phyloP scores from a whole-genome alignment of 306 rosid species.

The Aeschynomene evenia region DNA sequence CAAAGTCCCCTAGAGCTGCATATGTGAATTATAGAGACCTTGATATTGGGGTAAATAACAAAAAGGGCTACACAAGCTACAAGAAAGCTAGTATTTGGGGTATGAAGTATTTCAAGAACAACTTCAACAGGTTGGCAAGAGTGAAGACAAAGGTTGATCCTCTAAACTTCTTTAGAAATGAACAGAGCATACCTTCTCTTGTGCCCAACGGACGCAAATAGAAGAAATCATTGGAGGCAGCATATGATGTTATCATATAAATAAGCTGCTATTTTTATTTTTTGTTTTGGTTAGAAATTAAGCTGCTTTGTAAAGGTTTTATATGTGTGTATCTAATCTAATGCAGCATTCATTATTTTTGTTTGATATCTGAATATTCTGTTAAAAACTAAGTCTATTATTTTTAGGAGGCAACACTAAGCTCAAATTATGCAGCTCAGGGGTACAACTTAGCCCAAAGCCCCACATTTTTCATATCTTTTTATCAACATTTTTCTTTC shows the following conservation, averaged over 20 bases:
- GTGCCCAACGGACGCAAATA: conserved; percentile 15
- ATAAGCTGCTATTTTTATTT: too few relatives aligned
- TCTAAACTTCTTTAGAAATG: conserved; percentile 34
- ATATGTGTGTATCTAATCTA: neutral
- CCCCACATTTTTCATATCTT: too few relatives aligned
- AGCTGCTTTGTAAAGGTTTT: neutral
- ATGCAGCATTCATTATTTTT: too few relatives aligned
- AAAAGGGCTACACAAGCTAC: conserved; percentile 31
- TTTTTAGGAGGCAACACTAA: too few relatives aligned
- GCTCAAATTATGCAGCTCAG: too few relatives aligned
- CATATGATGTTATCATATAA: neutral
- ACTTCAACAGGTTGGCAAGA: conserved; percentile 22
- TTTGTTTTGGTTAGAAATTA: too few relatives aligned
- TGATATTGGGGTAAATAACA: conserved; percentile 33
- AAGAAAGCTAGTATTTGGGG: conserved; percentile 40
- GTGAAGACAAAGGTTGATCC: conserved; percentile 40
- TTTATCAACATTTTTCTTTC: too few relatives aligned
- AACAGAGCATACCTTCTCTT: conserved; percentile 37
- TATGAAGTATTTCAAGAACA: conserved; percentile 29
- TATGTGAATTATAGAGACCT: conserved; percentile 37
- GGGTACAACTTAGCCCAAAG: too few relatives aligned
- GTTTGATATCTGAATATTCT: too few relatives aligned
- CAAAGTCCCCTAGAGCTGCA: conserved; percentile 38
- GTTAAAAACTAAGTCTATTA: too few relatives aligned
- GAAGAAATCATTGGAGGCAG: conserved; percentile 9